Base-by-base conservation (phyloP, 108 stramenopile genomes). In the Stephanodiscus triporus region DNA sequence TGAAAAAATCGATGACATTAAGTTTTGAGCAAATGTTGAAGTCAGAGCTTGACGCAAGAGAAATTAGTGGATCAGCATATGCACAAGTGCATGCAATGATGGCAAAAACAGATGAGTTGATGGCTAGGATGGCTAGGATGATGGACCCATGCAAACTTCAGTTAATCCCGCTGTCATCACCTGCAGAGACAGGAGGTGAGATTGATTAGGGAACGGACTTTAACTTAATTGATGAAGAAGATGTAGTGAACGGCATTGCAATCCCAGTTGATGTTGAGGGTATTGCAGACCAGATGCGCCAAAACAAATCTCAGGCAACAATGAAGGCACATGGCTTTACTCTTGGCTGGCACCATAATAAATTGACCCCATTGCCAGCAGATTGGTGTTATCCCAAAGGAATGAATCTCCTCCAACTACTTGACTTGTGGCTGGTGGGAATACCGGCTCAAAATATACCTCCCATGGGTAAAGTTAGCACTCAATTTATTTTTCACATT, bases 371-470 rank as follows among this genome's bases (percentile, higher is more conserved):
- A 29, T 17, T 58, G 57, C 57, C 57, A 32, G 29, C 8, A 3
- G 17, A 9, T 32, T 58, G 57, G 57, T 3, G 26, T 32, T 58
- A 58, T 17, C 57, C 30, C 0, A 32, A 32, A 32, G 57, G 57
- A 0, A 29, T 58, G 16, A 58, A 27, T 13, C 57, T 58, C 10
- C 29, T 58, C 8, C 57, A 58, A 8, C 57, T 58, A 29, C 27
- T 58, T 16, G 32, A 58, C 26, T 27, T 58, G 10, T 58, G 57
- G 57, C 57, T 58, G 14, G 32, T 58, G 29, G 57, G 57, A 30
- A 17, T 17, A 10, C 5, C 2, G 29, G 57, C 29, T 30, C 11
- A 29, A 1, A 58, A 58, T 34, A 32, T 58, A 16, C 57, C 27
- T 13, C 57, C 57, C 17, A 23, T 58, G 29, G 9, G 1, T 0